Evolutionary conservation across 1,284 basidiomycete species (phyloP), one percentile per base, ranked within the genome.

Genomic region (Athelia psychrophila): DNA sequence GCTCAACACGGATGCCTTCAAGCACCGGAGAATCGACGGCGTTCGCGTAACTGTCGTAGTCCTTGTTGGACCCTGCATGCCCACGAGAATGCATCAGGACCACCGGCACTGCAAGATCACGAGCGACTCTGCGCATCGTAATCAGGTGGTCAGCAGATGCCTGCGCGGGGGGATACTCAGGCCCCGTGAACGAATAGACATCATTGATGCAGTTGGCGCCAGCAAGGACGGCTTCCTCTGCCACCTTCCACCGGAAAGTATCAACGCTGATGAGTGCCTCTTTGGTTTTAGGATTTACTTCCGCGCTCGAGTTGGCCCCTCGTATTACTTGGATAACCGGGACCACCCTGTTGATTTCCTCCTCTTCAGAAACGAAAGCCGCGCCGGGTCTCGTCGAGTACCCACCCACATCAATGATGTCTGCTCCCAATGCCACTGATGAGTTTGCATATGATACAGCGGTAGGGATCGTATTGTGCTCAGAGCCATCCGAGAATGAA

Each of bases 141-240:
- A 59, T 52, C 58, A 81, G 76, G 54, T 74, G 72, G 30, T 65
- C 66, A 0, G 65, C 59, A 0, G 72, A 70, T 3, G 60, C 63
- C 55, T 52, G 59, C 27, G 60, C 68, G 32, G 64, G 62, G 0
- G 79, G 78, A 59, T 82, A 86, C 23, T 74, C 70, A 0, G 81
- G 82, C 0, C 91, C 91, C 12, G 80, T 77, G 55, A 94, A 92
- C 1, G 88, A 89, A 55, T 90, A 83, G 0, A 99, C 93, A 62
- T 99, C 96, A 70, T 99, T 98, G 74, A 99, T 91, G 64, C 93
- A 91, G 61, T 88, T 92, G 10, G 93, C 95, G 0, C 97, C 96
- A 0, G 91, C 93, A 4, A 74, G 70, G 5, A 98, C 74, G 0
- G 93, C 90, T 0, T 81, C 82, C 49, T 78, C 71, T 0, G 95